phyloP scores from a whole-genome alignment of 2,329 filamentous ascomycete genomes.

The Nigrospora oryzae region DNA sequence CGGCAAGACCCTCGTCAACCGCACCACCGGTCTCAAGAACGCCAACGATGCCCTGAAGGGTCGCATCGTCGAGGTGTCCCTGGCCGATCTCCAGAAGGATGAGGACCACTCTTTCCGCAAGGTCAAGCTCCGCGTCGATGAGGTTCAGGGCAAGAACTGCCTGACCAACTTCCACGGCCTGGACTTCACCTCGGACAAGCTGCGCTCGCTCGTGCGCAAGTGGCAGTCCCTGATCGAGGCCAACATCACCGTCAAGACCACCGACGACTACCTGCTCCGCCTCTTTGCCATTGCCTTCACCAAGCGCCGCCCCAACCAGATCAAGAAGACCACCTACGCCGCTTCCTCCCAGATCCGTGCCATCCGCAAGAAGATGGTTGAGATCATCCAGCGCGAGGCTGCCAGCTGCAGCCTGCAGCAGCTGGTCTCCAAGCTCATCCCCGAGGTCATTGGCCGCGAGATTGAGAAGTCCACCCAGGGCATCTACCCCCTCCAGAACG shows the following conservation, averaged over 20 bases:
- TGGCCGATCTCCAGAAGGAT: conserved; percentile 98
- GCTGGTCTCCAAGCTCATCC: conserved; percentile 97
- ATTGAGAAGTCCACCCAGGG: conserved; percentile 99
- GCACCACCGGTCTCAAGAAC: conserved; percentile 99
- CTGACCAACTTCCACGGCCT: conserved; percentile 99
- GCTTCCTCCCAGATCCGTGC: conserved; percentile 93
- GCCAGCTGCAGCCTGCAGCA: conserved; percentile 89
- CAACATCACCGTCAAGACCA: conserved; percentile 99
- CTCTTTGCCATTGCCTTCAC: conserved; percentile 99
- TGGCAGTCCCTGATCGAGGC: conserved; percentile 99
- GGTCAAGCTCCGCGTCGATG: conserved; percentile 96
- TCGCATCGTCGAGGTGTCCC: conserved; percentile 96
- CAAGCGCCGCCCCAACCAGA: conserved; percentile 98
- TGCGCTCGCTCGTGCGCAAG: conserved; percentile 97
- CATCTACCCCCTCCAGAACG: conserved; percentile 99
- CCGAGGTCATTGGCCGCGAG: conserved; percentile 98
- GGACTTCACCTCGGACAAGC: conserved; percentile 99
- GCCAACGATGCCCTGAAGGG: conserved; percentile 99
- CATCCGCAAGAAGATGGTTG: conserved; percentile 99
- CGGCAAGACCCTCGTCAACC: conserved; percentile 99
- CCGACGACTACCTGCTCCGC: conserved; percentile 98
- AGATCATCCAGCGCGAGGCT: conserved; percentile 97
- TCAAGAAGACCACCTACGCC: conserved; percentile 99
- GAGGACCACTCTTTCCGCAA: conserved; percentile 99
- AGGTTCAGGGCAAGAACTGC: conserved; percentile 99